These are phyloP conservation scores for Inosperma sp. DNA, from an alignment of 768 basidiomycete species.

Conservation along the genomic window DNA sequence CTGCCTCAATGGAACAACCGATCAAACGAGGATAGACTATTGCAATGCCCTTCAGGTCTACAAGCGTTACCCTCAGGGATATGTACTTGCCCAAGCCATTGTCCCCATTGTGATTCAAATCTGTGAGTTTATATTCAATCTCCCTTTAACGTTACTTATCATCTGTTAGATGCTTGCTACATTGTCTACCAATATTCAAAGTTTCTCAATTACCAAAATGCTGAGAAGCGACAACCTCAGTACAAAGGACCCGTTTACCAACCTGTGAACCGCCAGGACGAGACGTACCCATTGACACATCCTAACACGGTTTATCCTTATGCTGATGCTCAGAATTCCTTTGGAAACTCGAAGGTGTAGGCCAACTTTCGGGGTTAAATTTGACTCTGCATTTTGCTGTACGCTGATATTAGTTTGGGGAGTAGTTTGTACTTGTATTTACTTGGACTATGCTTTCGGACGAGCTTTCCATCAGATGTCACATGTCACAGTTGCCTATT, in stretches of 20 bases:
- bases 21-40: slow-evolving; percentile 22
- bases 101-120: slow-evolving; percentile 36
- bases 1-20: slow-evolving; percentile 28
- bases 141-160: slow-evolving; percentile 3
- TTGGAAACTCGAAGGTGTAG: slow-evolving; percentile 19
- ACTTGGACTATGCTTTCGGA: too few relatives aligned
- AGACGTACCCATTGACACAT: slow-evolving; percentile 26
- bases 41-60: slow-evolving; percentile 29
- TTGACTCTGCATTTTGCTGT: too few relatives aligned
- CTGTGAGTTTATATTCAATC: slow-evolving; percentile 29
- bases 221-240: slow-evolving; percentile 21
- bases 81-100: slow-evolving; percentile 29
- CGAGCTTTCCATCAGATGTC: too few relatives aligned
- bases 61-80: slow-evolving; percentile 25
- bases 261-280: slow-evolving; percentile 27
- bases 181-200: slow-evolving; percentile 34
- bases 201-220: slow-evolving; percentile 28
- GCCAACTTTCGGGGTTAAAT: not conserved
- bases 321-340: slow-evolving; percentile 26
- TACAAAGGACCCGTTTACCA: slow-evolving; percentile 22
- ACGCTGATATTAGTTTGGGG: too few relatives aligned
- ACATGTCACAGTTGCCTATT: not conserved
- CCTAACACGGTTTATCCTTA: slow-evolving; percentile 30
- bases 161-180: slow-evolving; percentile 35
- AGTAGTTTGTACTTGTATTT: too few relatives aligned